Conservation (phyloP, 2,329 filamentous ascomycete genomes). For the Arthrobotrys pseudoclavata region DNA sequence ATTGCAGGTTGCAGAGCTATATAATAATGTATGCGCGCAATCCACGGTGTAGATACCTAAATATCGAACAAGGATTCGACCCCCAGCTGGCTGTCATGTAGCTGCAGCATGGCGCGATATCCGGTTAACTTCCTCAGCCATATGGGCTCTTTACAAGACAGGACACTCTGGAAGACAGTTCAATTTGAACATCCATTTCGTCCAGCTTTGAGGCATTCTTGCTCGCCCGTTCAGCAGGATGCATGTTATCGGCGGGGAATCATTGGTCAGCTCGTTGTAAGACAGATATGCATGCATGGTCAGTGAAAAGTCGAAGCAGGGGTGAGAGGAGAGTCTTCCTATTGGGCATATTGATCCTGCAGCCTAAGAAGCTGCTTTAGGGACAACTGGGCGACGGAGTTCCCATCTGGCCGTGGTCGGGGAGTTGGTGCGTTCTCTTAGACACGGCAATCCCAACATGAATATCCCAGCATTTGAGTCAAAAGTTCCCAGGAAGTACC, state of each 20-base stretch:
- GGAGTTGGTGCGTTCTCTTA: conserved; percentile 12
- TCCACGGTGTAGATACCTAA: conserved; percentile 16
- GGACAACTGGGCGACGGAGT: conserved; percentile 13
- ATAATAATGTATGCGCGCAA: conserved; percentile 22
- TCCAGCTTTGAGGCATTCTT: conserved; percentile 10
- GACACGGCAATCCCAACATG: conserved; percentile 11
- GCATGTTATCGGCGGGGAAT: conserved; percentile 34
- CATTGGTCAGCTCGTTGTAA: conserved; percentile 43
- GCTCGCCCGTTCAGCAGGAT: conserved; percentile 42
- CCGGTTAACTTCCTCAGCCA: conserved; percentile 26
- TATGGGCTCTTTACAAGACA: conserved; percentile 4
- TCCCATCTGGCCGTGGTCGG: conserved; percentile 13
- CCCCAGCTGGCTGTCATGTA: conserved; percentile 17
- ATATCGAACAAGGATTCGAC: conserved; percentile 17
- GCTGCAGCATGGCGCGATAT: conserved; percentile 35
- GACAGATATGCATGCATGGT: conserved; percentile 48
- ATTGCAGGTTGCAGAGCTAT: conserved; percentile 25
- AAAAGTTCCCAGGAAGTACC: not conserved
- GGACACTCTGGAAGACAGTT: not conserved
- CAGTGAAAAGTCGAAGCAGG: conserved; percentile 14
- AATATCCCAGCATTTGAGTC: not conserved
- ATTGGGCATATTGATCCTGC: conserved; percentile 42
- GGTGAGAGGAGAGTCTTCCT: conserved; percentile 38
- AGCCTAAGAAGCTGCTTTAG: conserved; percentile 31
- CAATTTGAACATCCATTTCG: not conserved